Conservation (phyloP, 2,329 filamentous ascomycete species). For the Colletotrichum higginsianum region DNA sequence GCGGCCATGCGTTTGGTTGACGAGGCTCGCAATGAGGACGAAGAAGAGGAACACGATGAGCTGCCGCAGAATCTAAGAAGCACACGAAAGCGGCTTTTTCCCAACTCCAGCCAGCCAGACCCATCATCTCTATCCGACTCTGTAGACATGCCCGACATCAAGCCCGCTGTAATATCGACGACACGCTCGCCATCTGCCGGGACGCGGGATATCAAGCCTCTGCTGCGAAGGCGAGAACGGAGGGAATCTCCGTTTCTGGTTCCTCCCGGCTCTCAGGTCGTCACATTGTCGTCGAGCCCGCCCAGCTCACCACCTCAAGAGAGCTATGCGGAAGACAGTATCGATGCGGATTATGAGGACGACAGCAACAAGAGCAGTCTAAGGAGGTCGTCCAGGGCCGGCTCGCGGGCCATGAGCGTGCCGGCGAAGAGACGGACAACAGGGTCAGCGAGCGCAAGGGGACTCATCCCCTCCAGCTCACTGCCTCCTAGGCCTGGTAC, state of each 20-base stretch:
- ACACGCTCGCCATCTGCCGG: constrained; percentile 11
- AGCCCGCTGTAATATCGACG: constrained; percentile 40
- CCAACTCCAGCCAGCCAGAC: constrained; percentile 52
- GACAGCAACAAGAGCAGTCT: constrained; percentile 34
- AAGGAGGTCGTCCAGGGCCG: constrained; percentile 11
- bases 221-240: background rate
- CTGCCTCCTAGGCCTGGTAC: constrained; percentile 6
- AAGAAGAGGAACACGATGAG: constrained; percentile 43
- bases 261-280: constrained; percentile 52
- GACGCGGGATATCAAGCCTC: constrained; percentile 4
- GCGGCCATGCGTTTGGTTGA: constrained; percentile 62
- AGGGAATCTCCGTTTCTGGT: constrained; percentile 45
- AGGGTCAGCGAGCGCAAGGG: constrained; percentile 4
- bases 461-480: constrained; percentile 13
- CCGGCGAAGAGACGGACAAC: constrained; percentile 4
- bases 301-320: constrained; percentile 46
- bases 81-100: constrained; percentile 48
- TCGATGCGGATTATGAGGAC: constrained; percentile 54
- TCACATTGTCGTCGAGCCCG: constrained; percentile 50
- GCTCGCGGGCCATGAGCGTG: constrained; percentile 25
- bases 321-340: constrained; percentile 56
- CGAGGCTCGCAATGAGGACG: constrained; percentile 49
- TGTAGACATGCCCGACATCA: constrained; percentile 42
- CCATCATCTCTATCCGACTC: constrained; percentile 35
- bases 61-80: constrained; percentile 19